Conservation (phyloP, 129 eudicot genomes). For the Flaveria trinervia region DNA sequence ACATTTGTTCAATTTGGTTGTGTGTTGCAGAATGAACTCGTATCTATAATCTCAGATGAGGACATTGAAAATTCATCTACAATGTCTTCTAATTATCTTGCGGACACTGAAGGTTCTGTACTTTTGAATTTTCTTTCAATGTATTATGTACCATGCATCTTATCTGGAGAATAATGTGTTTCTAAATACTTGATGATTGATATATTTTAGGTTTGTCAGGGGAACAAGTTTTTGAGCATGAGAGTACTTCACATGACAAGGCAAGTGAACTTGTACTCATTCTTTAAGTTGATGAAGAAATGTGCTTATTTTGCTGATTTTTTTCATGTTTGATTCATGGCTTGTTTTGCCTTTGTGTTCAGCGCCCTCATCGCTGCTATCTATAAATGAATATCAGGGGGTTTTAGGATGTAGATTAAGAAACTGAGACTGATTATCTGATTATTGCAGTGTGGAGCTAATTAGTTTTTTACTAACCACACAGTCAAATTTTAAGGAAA, state of each 20-base stretch:
- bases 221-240: constrained; percentile 29
- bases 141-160: not conserved
- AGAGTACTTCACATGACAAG: constrained; percentile 27
- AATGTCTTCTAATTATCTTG: constrained; percentile 33
- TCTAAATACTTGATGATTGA: constrained; percentile 18
- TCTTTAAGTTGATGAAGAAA: constrained; percentile 9
- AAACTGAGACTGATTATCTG: not conserved
- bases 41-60: constrained; percentile 55
- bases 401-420: not conserved
- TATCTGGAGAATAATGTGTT: constrained; percentile 17
- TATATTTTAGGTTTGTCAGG: constrained; percentile 39
- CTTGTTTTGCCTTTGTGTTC: not conserved
- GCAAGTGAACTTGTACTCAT: constrained; percentile 30
- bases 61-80: constrained; percentile 32
- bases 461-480: not conserved
- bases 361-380: constrained; percentile 4
- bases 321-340: not conserved
- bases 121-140: not conserved
- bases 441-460: not conserved
- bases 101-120: constrained; percentile 51
- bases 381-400: not conserved
- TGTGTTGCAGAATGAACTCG: constrained; percentile 43
- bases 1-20: not conserved
- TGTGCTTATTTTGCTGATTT: constrained; percentile 16
- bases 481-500: not conserved